Base-by-base conservation (phyloP, 495 filamentous ascomycete genomes). In the Aspergillus carlsbadensis region DNA sequence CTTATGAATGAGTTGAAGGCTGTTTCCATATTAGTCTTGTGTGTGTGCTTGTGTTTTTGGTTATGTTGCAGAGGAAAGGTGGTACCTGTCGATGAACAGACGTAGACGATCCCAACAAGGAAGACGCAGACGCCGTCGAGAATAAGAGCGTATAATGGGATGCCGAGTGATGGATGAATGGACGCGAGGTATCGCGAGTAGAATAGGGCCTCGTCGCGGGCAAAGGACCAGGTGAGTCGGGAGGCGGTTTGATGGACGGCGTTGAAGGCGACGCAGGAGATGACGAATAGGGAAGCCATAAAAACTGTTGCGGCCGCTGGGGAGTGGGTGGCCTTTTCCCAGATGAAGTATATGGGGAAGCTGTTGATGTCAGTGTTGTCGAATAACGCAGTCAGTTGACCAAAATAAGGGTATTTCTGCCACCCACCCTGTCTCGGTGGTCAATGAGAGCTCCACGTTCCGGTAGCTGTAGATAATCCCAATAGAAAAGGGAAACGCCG, bases 151-250 rank as follows among this genome's bases (percentile, higher is more conserved):
- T 53, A 62, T 13, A 66, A 33, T 6, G 69, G 71, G 5, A 69
- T 60, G 5, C 62, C 61, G 6, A 70, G 56, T 0, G 52, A 22
- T 1, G 60, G 49, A 29, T 63, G 59, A 1, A 69, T 51, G 41
- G 20, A 22, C 0, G 62, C 51, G 15, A 71, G 52, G 17, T 58
- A 46, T 4, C 34, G 17, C 0, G 69, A 70, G 42, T 57, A 65
- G 41, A 71, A 61, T 24, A 68, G 54, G 24, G 65, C 71, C 22
- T 70, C 59, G 49, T 77, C 74, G 43, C 73, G 65, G 17, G 71
- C 74, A 42, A 78, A 77, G 4, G 70, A 67, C 76, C 76, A 78
- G 10, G 70, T 73, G 24, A 78, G 65, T 18, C 74, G 69, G 1
- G 74, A 77, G 10, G 70, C 67, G 1, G 70, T 72, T n/a, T 75